A percentile compares a stretch with the other conserved stretches of the same genome.
Evolutionary conservation across 352 stramenopile species (phyloP).

Genomic region (Phytophthora crassamura): DNA sequence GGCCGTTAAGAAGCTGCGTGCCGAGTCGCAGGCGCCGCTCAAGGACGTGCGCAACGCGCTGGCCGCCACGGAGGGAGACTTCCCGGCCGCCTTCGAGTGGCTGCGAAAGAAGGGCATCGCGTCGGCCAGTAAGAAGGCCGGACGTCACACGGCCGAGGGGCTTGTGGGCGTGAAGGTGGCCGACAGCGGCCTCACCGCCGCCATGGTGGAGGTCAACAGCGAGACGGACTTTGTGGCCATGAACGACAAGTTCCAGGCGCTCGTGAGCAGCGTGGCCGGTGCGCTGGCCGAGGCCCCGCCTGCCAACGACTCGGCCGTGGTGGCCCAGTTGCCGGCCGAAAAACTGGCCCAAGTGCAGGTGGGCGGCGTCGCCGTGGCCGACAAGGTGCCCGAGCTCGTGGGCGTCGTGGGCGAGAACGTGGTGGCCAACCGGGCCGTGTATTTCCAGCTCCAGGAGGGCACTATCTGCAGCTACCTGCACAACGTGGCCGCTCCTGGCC

Average conservation of each 20-base stretch:
- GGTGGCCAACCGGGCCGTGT: constrained; percentile 73
- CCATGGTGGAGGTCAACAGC: constrained; percentile 95
- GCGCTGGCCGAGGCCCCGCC: constrained; percentile 42
- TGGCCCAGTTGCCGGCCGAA: constrained; percentile 49
- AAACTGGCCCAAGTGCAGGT: constrained; percentile 54
- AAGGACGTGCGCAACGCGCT: constrained; percentile 92
- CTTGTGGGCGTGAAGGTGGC: constrained; percentile 73
- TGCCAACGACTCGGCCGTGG: constrained; percentile 18
- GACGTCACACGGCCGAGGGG: constrained; percentile 78
- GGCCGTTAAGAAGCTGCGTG: constrained; percentile 90
- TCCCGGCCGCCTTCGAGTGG: constrained; percentile 88
- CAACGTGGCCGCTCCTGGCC: constrained; percentile 69
- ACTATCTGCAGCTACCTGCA: constrained; percentile 90
- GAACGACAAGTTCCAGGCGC: constrained; percentile 92
- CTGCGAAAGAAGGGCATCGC: constrained; percentile 90
- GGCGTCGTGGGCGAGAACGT: too few relatives aligned
- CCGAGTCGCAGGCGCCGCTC: constrained; percentile 86
- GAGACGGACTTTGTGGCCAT: constrained; percentile 96
- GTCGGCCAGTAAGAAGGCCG: constrained; percentile 79
- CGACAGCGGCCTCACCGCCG: constrained; percentile 30
- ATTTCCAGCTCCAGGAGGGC: constrained; percentile 69
- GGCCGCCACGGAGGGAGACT: constrained; percentile 78
- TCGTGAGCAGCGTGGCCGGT: constrained; percentile 61
- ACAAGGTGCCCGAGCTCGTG: constrained; percentile 81
- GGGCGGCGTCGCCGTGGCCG: constrained; percentile 64